phyloP scores from a whole-genome alignment of 805 yeast genomes.

The Ogataea ganodermae region DNA sequence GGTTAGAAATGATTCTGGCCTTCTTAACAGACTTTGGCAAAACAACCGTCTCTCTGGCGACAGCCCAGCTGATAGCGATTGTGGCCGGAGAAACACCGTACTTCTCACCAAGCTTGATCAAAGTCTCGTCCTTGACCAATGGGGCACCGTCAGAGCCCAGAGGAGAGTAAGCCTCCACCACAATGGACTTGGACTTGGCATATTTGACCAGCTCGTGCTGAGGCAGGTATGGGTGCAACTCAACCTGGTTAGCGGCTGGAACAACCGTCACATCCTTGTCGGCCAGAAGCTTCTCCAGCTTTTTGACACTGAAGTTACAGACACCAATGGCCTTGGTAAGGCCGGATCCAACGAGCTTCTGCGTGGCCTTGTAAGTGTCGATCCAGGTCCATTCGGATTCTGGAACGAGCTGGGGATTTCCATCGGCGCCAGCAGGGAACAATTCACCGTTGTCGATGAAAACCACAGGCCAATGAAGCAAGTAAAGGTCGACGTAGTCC shows the following conservation, averaged over 20 bases:
- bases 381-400: conserved; percentile 40
- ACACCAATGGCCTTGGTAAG: conserved; percentile 72
- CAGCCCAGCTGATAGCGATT: conserved; percentile 58
- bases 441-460: conserved; percentile 37
- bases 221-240: conserved; percentile 72
- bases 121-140: conserved; percentile 44
- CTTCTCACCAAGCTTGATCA: conserved; percentile 48
- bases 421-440: conserved; percentile 40
- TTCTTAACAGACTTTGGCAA: conserved; percentile 40
- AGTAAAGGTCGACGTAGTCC: conserved; percentile 64
- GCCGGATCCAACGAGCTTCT: conserved; percentile 53
- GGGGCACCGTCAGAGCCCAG: conserved; percentile 66
- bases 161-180: conserved; percentile 78
- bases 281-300: conserved; percentile 52
- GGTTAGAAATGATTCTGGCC: conserved; percentile 39
- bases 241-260: conserved; percentile 78
- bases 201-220: conserved; percentile 60
- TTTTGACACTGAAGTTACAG: conserved; percentile 64
- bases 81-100: conserved; percentile 49
- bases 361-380: conserved; percentile 65
- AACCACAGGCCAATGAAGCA: conserved; percentile 67
- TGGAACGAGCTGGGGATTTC: conserved; percentile 34
- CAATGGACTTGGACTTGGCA: conserved; percentile 53
- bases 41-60: conserved; percentile 49
- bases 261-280: conserved; percentile 48